A percentile compares a stretch with the other conserved stretches of the same genome.
Evolutionary conservation across 495 filamentous ascomycete genomes (phyloP).

Genomic region (Chaetomium tenue): DNA sequence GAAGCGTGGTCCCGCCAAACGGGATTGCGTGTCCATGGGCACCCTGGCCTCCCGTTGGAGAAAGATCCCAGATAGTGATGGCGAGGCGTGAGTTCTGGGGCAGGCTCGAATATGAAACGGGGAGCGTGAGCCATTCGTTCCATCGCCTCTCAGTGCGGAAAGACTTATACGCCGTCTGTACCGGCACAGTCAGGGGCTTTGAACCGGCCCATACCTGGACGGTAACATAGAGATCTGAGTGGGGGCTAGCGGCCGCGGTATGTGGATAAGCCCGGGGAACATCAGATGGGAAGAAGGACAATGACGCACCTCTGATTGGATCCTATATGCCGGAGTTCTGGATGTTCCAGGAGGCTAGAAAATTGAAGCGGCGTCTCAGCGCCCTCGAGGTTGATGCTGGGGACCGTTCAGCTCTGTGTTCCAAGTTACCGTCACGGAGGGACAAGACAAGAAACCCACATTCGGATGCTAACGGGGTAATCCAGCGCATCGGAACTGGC

Average conservation of each 20-base stretch:
- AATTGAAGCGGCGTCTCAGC: constrained; percentile 73
- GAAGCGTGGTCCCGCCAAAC: constrained; percentile 90
- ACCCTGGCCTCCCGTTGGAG: constrained; percentile 65
- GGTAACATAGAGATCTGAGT: constrained; percentile 89
- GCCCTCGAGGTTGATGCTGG: constrained; percentile 74
- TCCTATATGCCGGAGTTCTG: constrained; percentile 79
- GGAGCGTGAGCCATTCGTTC: constrained; percentile 94
- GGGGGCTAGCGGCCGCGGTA: constrained; percentile 40
- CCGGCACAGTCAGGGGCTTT: constrained; percentile 85
- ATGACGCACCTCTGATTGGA: constrained; percentile 56
- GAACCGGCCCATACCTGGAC: constrained; percentile 94
- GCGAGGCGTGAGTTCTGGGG: constrained; percentile 80
- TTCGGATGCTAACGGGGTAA: constrained; percentile 76
- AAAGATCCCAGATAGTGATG: constrained; percentile 93
- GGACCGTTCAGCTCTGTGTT: background rate
- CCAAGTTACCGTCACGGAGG: background rate
- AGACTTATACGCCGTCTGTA: constrained; percentile 87
- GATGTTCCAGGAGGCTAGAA: constrained; percentile 71
- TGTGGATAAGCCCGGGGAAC: constrained; percentile 42
- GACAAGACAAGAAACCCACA: constrained; percentile 38
- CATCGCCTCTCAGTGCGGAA: constrained; percentile 80
- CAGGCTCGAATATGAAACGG: constrained; percentile 74
- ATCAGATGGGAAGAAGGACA: background rate
- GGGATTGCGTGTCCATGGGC: constrained; percentile 74
- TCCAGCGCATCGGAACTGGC: constrained; percentile 78